These are phyloP conservation scores for Hagleromyces aurorensis DNA, from an alignment of 805 yeast species.

Conservation along the genomic window DNA sequence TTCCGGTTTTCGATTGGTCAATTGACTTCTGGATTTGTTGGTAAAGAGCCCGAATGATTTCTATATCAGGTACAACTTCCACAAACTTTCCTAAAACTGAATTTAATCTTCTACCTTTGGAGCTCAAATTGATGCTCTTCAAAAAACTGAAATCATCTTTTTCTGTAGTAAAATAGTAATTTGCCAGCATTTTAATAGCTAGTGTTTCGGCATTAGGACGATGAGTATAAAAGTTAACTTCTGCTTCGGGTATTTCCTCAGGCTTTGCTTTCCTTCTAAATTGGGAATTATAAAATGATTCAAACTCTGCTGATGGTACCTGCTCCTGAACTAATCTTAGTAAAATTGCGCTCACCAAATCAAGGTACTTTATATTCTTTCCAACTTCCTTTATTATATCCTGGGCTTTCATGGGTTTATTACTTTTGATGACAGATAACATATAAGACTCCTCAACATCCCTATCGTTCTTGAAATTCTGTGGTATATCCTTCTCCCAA, in stretches of 20 bases:
- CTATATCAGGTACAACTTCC: constrained; percentile 15
- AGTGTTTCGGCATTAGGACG: constrained; percentile 16
- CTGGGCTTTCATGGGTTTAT: constrained; percentile 6
- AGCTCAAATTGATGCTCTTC: constrained; percentile 15
- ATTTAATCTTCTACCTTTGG: constrained; percentile 11
- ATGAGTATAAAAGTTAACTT: constrained; percentile 1
- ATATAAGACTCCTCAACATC: constrained; percentile 19
- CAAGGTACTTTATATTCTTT: constrained; percentile 11
- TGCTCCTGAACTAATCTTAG: constrained; percentile 11
- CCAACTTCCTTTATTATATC: constrained; percentile 14
- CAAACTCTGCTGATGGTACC: constrained; percentile 9
- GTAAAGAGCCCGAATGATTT: constrained; percentile 15
- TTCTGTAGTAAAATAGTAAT: constrained; percentile 11
- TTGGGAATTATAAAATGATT: constrained; percentile 12
- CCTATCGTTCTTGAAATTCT: constrained; percentile 12
- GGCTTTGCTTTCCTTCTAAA: constrained; percentile 3
- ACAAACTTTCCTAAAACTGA: constrained; percentile 17
- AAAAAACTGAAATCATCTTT: constrained; percentile 16
- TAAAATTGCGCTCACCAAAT: constrained; percentile 20
- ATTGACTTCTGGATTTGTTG: constrained; percentile 16
- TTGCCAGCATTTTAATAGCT: constrained; percentile 21
- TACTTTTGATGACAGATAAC: constrained; percentile 7
- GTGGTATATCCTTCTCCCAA: constrained; percentile 24
- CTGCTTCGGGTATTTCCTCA: too few relatives aligned
- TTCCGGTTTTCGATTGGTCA: constrained; percentile 16